These are phyloP conservation scores for Diaporthe longicolla DNA, from an alignment of 2,329 filamentous ascomycete genomes.

Conservation along the genomic window DNA sequence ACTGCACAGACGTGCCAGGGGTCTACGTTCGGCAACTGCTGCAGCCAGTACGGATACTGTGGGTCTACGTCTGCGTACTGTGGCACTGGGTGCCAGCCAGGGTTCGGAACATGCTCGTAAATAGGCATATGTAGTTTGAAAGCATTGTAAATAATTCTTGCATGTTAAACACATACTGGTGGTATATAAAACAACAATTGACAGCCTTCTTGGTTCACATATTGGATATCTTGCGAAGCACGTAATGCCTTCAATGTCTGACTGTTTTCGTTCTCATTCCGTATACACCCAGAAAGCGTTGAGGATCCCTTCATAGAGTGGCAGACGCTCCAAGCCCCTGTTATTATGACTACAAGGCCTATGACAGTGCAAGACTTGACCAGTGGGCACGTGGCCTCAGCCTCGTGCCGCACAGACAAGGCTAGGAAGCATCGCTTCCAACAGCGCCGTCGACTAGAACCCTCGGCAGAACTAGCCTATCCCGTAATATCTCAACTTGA, in stretches of 20 bases:
- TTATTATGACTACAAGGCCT: no score
- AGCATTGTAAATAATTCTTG: not conserved
- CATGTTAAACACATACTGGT: not conserved
- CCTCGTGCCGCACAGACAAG: no score
- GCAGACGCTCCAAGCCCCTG: no score
- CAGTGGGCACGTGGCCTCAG: no score
- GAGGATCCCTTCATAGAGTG: no score
- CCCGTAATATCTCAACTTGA: no score
- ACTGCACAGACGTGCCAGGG: conserved; percentile 25
- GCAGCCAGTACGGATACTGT: conserved; percentile 25
- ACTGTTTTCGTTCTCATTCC: no score
- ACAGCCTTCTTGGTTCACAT: not conserved
- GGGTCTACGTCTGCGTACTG: not conserved
- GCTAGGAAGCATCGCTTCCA: no score
- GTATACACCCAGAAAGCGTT: no score
- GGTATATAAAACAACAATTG: not conserved
- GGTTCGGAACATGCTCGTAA: conserved; percentile 2
- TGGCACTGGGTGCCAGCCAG: conserved; percentile 11
- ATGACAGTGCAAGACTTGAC: no score
- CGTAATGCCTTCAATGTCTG: not conserved
- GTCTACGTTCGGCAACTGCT: conserved; percentile 18
- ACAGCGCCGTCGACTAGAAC: no score
- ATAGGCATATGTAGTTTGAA: not conserved
- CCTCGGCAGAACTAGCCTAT: not conserved
- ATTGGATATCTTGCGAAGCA: not conserved